A percentile compares a stretch with the other conserved stretches of the same genome.
Conservation (phyloP, 2,329 filamentous ascomycete genomes). For the Cercospora zeae-maydis region DNA sequence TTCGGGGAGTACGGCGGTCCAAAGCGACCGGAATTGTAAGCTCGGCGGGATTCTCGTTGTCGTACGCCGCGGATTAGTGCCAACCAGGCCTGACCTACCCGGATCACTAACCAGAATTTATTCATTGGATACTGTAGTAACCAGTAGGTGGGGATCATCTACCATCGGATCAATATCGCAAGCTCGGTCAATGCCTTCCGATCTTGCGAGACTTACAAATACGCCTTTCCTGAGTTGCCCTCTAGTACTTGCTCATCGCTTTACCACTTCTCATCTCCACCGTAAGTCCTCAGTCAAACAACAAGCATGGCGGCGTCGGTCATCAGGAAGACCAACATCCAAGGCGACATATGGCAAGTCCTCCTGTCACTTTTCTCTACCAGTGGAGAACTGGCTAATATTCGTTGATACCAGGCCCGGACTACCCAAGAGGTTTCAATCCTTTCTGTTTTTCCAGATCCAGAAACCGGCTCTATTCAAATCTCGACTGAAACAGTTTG, state of each 20-base stretch:
- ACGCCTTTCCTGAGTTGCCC: neutral
- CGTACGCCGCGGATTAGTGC: neutral
- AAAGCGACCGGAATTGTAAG: neutral
- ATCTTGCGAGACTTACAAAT: neutral
- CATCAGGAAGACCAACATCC: slow-evolving; percentile 7
- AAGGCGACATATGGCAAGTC: slow-evolving; percentile 10
- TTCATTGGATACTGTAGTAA: neutral
- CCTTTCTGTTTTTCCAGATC: slow-evolving; percentile 8
- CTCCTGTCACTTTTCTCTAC: neutral
- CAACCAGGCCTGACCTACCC: neutral
- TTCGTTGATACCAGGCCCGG: slow-evolving; percentile 4
- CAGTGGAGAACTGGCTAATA: neutral
- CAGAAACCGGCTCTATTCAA: slow-evolving; percentile 7
- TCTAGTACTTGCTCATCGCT: neutral
- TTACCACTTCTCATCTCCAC: neutral
- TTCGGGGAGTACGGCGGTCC: neutral
- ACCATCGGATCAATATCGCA: neutral
- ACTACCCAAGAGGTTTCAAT: slow-evolving; percentile 8
- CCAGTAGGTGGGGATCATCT: neutral
- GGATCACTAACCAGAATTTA: neutral
- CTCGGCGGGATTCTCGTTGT: neutral
- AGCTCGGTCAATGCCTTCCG: neutral
- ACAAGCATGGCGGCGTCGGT: slow-evolving; percentile 6
- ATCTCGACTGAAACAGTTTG: slow-evolving; percentile 8
- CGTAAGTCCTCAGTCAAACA: neutral